These are phyloP conservation scores for Aspergillus candidus DNA, from an alignment of 2,329 filamentous ascomycete genomes.

Conservation along the genomic window DNA sequence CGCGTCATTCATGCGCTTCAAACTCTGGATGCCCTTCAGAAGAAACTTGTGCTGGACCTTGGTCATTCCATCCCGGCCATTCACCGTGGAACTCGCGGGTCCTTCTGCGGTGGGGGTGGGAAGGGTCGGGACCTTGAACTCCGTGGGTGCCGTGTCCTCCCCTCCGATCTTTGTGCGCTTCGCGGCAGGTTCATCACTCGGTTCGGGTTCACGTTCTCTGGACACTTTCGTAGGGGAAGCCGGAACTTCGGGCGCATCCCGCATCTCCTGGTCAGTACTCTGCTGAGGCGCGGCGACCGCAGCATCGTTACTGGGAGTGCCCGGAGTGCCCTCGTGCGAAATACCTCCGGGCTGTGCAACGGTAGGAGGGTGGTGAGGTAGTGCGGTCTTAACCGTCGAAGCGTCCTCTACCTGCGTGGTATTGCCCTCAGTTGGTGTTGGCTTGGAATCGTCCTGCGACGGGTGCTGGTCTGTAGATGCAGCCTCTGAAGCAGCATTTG, in stretches of 20 bases:
- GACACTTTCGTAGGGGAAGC: conserved; percentile 55
- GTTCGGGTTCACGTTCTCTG: conserved; percentile 72
- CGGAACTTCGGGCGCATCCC: conserved; percentile 50
- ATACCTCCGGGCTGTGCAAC: conserved; percentile 11
- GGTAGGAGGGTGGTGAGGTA: conserved; percentile 31
- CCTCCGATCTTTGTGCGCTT: conserved; percentile 75
- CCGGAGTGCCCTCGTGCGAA: conserved; percentile 10
- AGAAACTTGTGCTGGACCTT: conserved; percentile 40
- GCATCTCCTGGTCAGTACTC: conserved; percentile 46
- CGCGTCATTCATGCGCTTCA: conserved; percentile 83
- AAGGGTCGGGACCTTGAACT: conserved; percentile 42
- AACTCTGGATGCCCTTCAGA: conserved; percentile 32
- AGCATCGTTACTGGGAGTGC: conserved; percentile 12
- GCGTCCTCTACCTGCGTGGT: conserved; percentile 16
- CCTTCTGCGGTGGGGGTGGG: conserved; percentile 32
- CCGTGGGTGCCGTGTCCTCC: conserved; percentile 38
- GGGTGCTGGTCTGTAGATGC: background rate
- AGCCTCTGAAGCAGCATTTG: background rate
- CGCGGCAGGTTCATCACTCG: conserved; percentile 56
- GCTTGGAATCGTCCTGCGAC: conserved; percentile 9
- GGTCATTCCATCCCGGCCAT: conserved; percentile 28
- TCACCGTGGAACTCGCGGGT: conserved; percentile 8
- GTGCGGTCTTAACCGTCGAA: conserved; percentile 25
- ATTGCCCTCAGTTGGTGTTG: conserved; percentile 13
- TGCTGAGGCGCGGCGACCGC: conserved; percentile 17